A percentile compares a stretch with the other conserved stretches of the same genome.
phyloP scores from a whole-genome alignment of 108 stramenopile species.

The Skeletonema marinoi region DNA sequence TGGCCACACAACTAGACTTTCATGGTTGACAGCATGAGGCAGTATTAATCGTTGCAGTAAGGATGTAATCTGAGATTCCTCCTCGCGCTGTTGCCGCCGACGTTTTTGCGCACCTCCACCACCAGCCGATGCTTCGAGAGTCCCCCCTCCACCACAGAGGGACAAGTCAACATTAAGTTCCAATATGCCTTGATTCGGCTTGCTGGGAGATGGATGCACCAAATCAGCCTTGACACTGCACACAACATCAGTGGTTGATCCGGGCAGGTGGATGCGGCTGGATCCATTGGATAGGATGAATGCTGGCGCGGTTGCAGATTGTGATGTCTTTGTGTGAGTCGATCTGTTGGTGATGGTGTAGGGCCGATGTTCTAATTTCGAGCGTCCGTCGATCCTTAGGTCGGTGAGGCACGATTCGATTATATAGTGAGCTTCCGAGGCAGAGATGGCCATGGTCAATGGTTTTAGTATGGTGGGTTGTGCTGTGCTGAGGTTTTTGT shows the following conservation, averaged over 20 bases:
- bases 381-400: constrained; percentile 70
- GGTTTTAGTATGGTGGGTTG: not conserved
- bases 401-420: constrained; percentile 67
- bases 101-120: not conserved
- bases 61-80: constrained; percentile 51
- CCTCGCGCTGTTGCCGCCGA: constrained; percentile 22
- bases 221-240: constrained; percentile 76
- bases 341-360: constrained; percentile 47
- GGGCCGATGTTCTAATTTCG: constrained; percentile 51
- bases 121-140: not conserved
- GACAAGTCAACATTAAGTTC: constrained; percentile 64
- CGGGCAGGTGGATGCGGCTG: constrained; percentile 61
- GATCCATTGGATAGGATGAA: constrained; percentile 75
- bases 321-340: not conserved
- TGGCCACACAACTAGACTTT: constrained; percentile 55
- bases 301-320: constrained; percentile 8
- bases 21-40: constrained; percentile 54
- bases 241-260: constrained; percentile 63
- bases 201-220: constrained; percentile 52
- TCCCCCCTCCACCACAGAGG: constrained; percentile 31
- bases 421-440: constrained; percentile 69
- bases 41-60: constrained; percentile 54
- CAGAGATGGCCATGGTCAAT: constrained; percentile 52
- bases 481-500: not conserved
- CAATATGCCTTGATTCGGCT: constrained; percentile 59